Evolutionary conservation across 2,329 filamentous ascomycete species (phyloP).

Genomic region (Hymenoscyphus scutula): DNA sequence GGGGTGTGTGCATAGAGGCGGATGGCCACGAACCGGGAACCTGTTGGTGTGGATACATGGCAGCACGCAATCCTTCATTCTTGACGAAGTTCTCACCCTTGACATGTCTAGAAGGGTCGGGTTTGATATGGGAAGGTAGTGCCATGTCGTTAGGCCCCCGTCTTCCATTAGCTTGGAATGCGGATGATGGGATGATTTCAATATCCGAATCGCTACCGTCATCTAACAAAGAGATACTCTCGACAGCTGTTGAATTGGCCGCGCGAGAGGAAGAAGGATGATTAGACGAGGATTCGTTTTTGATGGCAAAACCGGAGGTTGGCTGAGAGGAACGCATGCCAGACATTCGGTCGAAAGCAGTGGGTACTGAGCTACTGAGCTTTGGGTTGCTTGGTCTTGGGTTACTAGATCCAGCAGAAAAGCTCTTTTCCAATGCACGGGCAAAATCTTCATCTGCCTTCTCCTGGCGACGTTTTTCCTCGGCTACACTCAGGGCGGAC

Average conservation of each 20-base stretch:
- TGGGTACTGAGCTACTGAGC: constrained; percentile 18
- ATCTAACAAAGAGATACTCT: constrained; percentile 12
- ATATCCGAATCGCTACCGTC: constrained; percentile 33
- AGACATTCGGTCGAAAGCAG: constrained; percentile 32
- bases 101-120: constrained; percentile 5
- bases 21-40: constrained; percentile 16
- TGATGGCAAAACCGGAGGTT: not conserved
- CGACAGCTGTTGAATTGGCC: not conserved
- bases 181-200: constrained; percentile 33
- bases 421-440: constrained; percentile 27
- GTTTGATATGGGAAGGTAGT: not conserved
- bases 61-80: constrained; percentile 17
- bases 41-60: constrained; percentile 32
- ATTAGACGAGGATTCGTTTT: not conserved
- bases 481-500: constrained; percentile 33
- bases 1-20: not conserved
- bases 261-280: not conserved
- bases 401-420: not conserved
- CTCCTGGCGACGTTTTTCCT: constrained; percentile 40
- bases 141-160: no score
- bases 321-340: constrained; percentile 21
- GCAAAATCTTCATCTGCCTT: constrained; percentile 39
- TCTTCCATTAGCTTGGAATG: constrained; percentile 31
- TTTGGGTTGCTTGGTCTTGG: constrained; percentile 15
- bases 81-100: not conserved